Evolutionary conservation across 768 basidiomycete species (phyloP).

Genomic region (Phaffia tasmanica): DNA sequence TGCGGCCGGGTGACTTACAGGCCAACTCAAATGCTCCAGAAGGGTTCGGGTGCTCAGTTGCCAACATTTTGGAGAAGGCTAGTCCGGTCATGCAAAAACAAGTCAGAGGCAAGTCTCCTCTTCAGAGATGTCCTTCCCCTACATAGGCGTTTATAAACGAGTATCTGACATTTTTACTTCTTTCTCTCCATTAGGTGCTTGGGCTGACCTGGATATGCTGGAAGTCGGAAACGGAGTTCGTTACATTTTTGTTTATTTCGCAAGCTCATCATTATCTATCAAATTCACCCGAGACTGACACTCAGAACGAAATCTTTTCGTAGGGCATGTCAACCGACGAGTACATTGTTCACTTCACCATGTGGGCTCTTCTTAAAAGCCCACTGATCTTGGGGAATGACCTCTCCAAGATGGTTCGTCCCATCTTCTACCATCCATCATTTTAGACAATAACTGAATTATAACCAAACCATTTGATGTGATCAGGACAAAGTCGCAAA

Average conservation of each 20-base stretch:
- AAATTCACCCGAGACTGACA: not conserved
- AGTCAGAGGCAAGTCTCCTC: not conserved
- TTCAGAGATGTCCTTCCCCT: too few species aligned
- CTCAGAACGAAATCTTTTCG: too few species aligned
- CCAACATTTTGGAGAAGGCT: conserved; percentile 26
- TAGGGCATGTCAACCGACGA: conserved; percentile 41
- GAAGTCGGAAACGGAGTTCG: conserved; percentile 34
- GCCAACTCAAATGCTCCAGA: not conserved
- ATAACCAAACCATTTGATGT: not conserved
- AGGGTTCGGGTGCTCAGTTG: conserved; percentile 25
- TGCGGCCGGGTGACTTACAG: not conserved
- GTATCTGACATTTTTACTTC: too few species aligned
- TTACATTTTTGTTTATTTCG: too few species aligned
- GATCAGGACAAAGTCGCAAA: conserved; percentile 6
- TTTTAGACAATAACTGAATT: not conserved
- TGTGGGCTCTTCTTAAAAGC: conserved; percentile 46
- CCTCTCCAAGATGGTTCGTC: conserved; percentile 38
- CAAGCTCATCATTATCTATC: not conserved
- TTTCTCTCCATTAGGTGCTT: not conserved
- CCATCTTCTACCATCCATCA: too few species aligned
- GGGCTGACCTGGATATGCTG: conserved; percentile 25
- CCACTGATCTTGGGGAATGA: conserved; percentile 43
- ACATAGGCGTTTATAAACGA: too few species aligned
- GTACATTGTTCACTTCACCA: conserved; percentile 42
- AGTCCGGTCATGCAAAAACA: conserved; percentile 20